Evolutionary conservation across 208 protist genomes (phyloP).

Genomic region (Wallacemonas rigidus): DNA sequence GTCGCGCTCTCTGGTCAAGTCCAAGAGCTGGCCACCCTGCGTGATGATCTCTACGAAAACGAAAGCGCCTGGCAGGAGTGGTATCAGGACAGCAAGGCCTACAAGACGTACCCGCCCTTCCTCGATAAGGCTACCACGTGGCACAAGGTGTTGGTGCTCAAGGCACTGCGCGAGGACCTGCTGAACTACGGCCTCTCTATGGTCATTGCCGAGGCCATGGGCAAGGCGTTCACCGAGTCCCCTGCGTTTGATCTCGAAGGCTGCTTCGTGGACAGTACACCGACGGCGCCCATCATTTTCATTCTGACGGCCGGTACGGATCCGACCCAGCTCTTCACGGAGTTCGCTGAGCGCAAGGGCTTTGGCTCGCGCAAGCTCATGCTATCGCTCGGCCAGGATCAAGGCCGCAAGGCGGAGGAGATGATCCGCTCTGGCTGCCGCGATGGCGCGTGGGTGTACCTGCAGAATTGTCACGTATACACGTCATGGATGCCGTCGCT

Average conservation of each 20-base stretch:
- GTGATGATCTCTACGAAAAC: conserved; percentile 82
- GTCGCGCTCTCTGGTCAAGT: conserved; percentile 79
- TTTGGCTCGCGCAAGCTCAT: conserved; percentile 89
- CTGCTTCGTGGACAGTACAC: conserved; percentile 90
- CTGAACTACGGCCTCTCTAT: conserved; percentile 86
- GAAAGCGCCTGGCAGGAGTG: conserved; percentile 85
- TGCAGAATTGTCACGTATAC: conserved; percentile 97
- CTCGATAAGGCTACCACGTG: conserved; percentile 50
- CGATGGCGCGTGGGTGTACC: conserved; percentile 93
- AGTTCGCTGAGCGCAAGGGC: conserved; percentile 93
- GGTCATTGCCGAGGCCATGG: conserved; percentile 78
- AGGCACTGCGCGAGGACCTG: conserved; percentile 89
- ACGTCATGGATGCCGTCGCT: conserved; percentile 94
- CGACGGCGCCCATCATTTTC: conserved; percentile 94
- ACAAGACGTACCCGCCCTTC: conserved; percentile 63
- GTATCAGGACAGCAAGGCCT: conserved; percentile 86
- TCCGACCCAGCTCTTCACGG: conserved; percentile 91
- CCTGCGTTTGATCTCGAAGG: conserved; percentile 91
- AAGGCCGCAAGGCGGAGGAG: conserved; percentile 91
- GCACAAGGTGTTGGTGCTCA: conserved; percentile 90
- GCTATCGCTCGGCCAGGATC: conserved; percentile 96
- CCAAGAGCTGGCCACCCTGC: conserved; percentile 84
- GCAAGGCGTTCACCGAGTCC: conserved; percentile 90
- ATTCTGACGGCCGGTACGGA: conserved; percentile 94
- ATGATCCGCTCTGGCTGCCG: conserved; percentile 81